These are phyloP conservation scores for Russula dissimulans DNA, from an alignment of 768 basidiomycete genomes.

Conservation along the genomic window DNA sequence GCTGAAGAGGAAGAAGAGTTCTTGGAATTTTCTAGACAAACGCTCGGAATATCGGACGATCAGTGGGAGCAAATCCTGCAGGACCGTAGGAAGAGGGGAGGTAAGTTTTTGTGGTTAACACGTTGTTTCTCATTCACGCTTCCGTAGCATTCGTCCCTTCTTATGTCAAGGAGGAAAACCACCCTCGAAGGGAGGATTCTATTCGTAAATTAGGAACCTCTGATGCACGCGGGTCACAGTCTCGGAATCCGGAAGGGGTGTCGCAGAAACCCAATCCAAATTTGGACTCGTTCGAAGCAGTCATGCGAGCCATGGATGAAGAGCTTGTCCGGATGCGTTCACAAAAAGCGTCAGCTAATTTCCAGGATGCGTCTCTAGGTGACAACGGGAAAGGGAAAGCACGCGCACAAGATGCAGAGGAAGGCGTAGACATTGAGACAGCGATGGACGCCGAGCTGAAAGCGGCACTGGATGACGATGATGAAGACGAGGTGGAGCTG, in stretches of 20 bases:
- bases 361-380: constrained; percentile 5
- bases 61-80: constrained; percentile 83
- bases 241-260: constrained; percentile 21
- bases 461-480: constrained; percentile 46
- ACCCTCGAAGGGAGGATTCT: background rate
- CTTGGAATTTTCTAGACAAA: constrained; percentile 86
- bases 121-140: background rate
- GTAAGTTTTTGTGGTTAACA: constrained; percentile 37
- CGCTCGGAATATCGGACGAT: constrained; percentile 80
- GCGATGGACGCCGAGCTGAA: constrained; percentile 87
- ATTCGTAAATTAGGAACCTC: background rate
- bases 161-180: constrained; percentile 12
- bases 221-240: background rate
- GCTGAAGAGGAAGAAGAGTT: constrained; percentile 91
- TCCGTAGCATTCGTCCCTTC: constrained; percentile 23
- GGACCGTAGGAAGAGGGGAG: constrained; percentile 72
- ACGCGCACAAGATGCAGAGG: constrained; percentile 32
- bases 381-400: constrained; percentile 40
- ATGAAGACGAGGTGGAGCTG: constrained; percentile 47
- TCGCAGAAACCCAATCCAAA: constrained; percentile 47
- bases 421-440: constrained; percentile 63
- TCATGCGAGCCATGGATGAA: constrained; percentile 93
- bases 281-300: constrained; percentile 87
- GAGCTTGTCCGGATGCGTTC: constrained; percentile 51
- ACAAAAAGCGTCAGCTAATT: constrained; percentile 8